phyloP scores from a whole-genome alignment of 352 stramenopile genomes.

The Peronosclerospora sorghi region DNA sequence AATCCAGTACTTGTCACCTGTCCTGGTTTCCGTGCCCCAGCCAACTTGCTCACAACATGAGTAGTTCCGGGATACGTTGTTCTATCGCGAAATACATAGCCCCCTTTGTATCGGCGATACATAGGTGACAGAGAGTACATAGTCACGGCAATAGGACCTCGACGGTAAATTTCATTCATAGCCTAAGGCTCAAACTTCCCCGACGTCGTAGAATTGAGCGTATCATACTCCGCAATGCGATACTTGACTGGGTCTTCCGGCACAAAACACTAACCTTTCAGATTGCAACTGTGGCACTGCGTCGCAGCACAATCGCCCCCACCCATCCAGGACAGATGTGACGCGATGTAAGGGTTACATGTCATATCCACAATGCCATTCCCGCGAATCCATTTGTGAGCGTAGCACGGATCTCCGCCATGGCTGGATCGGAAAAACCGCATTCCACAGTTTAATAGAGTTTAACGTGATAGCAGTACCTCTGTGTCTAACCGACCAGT shows the following conservation, averaged over 20 bases:
- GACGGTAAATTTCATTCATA: conserved; percentile 95
- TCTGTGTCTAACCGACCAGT: conserved; percentile 42
- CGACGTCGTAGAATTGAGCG: conserved; percentile 55
- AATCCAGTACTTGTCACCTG: conserved; percentile 91
- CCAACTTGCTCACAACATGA: conserved; percentile 91
- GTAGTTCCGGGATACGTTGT: conserved; percentile 62
- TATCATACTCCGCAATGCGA: conserved; percentile 62
- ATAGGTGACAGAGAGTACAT: conserved; percentile 77
- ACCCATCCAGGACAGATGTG: conserved; percentile 66
- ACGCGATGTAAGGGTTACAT: conserved; percentile 74
- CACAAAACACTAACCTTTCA: conserved; percentile 50
- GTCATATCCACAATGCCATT: conserved; percentile 76
- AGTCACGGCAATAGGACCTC: conserved; percentile 89
- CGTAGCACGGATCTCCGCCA: conserved; percentile 68
- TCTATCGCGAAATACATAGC: conserved; percentile 84
- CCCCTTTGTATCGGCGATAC: conserved; percentile 84
- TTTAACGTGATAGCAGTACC: conserved; percentile 54
- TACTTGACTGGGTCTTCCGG: conserved; percentile 52
- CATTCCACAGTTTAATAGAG: conserved; percentile 70
- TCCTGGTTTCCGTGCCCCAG: conserved; percentile 81
- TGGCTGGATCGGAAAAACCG: conserved; percentile 68
- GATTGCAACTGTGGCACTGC: conserved; percentile 55
- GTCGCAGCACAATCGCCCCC: conserved; percentile 39
- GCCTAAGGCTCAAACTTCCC: conserved; percentile 59
- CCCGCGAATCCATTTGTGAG: conserved; percentile 78